These are phyloP conservation scores for Solanum peruvianum DNA, from an alignment of 257 asterid species.

Conservation along the genomic window DNA sequence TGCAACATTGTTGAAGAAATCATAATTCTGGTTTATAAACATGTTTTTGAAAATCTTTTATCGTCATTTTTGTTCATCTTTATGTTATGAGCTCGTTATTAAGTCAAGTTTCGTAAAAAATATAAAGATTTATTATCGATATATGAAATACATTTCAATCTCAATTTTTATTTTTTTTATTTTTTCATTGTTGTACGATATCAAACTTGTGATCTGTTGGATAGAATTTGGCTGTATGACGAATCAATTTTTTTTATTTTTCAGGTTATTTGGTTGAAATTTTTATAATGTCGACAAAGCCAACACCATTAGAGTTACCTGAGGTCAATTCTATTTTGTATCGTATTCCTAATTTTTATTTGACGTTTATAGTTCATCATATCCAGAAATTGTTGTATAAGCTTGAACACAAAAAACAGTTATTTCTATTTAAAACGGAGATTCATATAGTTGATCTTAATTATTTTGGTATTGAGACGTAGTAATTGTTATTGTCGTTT, in stretches of 20 bases:
- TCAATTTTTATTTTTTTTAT: neutral
- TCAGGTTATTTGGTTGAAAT: constrained; percentile 7
- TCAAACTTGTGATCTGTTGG: neutral
- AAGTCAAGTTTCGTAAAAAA: neutral
- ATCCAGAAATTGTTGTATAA: neutral
- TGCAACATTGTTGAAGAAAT: neutral
- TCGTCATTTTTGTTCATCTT: neutral
- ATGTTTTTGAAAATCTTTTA: too few species aligned
- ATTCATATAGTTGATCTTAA: neutral
- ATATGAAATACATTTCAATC: too few species aligned
- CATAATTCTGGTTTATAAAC: neutral
- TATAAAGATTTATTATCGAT: neutral
- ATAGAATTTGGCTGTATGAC: neutral
- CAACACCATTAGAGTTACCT: constrained; percentile 18
- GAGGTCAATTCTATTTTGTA: constrained; percentile 14
- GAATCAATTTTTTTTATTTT: neutral
- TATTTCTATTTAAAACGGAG: neutral
- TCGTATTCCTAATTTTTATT: neutral
- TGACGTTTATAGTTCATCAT: neutral
- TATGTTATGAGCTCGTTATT: neutral
- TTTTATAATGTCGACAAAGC: constrained; percentile 6
- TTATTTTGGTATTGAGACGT: neutral
- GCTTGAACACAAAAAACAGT: neutral
- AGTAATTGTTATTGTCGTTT: neutral
- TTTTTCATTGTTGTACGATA: neutral